phyloP scores from a whole-genome alignment of 2,329 filamentous ascomycete genomes.

The Ophiostoma montium region DNA sequence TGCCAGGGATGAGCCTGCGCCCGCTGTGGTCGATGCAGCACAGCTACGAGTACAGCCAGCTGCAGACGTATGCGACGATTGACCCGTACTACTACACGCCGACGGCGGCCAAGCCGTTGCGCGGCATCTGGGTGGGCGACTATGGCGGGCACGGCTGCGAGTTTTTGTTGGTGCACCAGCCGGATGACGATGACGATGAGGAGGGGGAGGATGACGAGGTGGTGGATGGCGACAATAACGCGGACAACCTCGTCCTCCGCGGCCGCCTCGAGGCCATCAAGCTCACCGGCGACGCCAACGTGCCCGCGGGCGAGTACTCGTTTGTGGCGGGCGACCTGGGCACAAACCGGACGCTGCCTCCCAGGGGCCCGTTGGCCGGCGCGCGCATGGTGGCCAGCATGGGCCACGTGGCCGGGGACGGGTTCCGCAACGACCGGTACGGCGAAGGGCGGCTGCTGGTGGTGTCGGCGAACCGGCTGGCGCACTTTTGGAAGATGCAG shows the following conservation, averaged over 20 bases:
- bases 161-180: slow-evolving; percentile 71
- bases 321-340: slow-evolving; percentile 73
- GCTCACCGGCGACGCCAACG: slow-evolving; percentile 79
- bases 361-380: slow-evolving; percentile 57
- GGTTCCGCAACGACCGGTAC: slow-evolving; percentile 35
- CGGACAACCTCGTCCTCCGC: slow-evolving; percentile 36
- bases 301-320: slow-evolving; percentile 72
- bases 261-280: slow-evolving; percentile 75
- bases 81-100: slow-evolving; percentile 66
- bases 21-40: no score
- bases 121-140: slow-evolving; percentile 86
- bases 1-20: no score
- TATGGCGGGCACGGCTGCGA: slow-evolving; percentile 82
- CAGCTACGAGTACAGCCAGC: slow-evolving; percentile 25
- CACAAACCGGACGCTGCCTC: slow-evolving; percentile 46
- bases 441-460: slow-evolving; percentile 66
- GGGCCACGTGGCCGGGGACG: slow-evolving; percentile 4
- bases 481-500: slow-evolving; percentile 64
- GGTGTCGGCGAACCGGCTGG: slow-evolving; percentile 60
- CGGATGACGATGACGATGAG: slow-evolving; percentile 24
- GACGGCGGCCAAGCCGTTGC: slow-evolving; percentile 64
- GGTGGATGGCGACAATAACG: slow-evolving; percentile 24
- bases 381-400: slow-evolving; percentile 56
- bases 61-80: slow-evolving; percentile 56
- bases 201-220: slow-evolving; percentile 25